These are phyloP conservation scores for Byssochlamys sp. DNA, from an alignment of 2,329 filamentous ascomycete genomes.

Conservation along the genomic window DNA sequence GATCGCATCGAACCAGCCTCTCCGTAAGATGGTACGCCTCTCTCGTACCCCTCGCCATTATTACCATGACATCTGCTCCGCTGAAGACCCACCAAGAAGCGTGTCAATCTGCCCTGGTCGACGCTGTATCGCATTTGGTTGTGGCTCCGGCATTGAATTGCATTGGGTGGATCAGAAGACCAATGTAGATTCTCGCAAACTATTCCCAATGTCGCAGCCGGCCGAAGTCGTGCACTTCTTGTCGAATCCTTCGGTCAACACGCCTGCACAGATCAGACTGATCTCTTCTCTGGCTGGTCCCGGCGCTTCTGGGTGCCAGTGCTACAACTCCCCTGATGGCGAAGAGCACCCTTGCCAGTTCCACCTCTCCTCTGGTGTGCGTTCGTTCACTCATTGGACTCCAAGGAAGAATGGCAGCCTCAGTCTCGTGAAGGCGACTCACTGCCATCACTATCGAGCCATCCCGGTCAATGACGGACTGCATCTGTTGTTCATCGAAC, in stretches of 20 bases:
- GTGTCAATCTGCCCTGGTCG: slow-evolving; percentile 57
- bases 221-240: slow-evolving; percentile 48
- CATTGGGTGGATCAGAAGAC: slow-evolving; percentile 48
- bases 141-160: slow-evolving; percentile 52
- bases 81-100: slow-evolving; percentile 55
- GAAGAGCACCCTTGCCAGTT: slow-evolving; percentile 18
- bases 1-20: neutral
- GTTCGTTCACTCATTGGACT: slow-evolving; percentile 18
- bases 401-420: slow-evolving; percentile 14
- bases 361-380: slow-evolving; percentile 19
- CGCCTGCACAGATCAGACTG: slow-evolving; percentile 49
- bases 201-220: slow-evolving; percentile 33
- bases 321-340: slow-evolving; percentile 13
- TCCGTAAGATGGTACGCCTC: slow-evolving; percentile 17
- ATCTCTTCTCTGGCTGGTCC: slow-evolving; percentile 51
- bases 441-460: slow-evolving; percentile 53
- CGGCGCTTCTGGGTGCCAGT: slow-evolving; percentile 21
- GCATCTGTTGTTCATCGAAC: slow-evolving; percentile 57
- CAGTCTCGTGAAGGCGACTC: slow-evolving; percentile 32
- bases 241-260: slow-evolving; percentile 45
- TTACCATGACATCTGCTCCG: slow-evolving; percentile 48
- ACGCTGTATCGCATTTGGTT: slow-evolving; percentile 57
- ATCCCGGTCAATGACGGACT: slow-evolving; percentile 56
- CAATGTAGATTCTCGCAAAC: slow-evolving; percentile 26
- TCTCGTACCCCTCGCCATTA: slow-evolving; percentile 28